These are phyloP conservation scores for Mycena vitilis DNA, from an alignment of 768 basidiomycete species.

Conservation along the genomic window DNA sequence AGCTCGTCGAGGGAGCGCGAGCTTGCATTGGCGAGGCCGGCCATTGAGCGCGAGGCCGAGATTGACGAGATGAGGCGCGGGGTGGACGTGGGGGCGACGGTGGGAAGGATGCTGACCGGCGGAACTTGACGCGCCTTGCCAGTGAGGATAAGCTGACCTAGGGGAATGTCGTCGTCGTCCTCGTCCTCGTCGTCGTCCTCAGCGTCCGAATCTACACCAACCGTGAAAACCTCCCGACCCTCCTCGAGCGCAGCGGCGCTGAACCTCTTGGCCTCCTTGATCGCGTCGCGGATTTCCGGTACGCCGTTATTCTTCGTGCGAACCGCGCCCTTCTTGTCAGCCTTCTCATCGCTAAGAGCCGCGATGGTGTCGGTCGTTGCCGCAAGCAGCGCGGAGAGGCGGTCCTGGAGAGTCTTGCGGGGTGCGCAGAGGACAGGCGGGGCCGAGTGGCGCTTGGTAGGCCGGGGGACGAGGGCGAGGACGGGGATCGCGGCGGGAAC, in stretches of 20 bases:
- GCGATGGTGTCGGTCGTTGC: conserved; percentile 18
- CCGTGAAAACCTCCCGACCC: neutral
- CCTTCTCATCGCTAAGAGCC: neutral
- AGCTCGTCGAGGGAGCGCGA: conserved; percentile 28
- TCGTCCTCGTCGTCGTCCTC: neutral
- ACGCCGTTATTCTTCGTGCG: neutral
- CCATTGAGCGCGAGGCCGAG: conserved; percentile 26
- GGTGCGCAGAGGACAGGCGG: conserved; percentile 21
- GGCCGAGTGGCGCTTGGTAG: conserved; percentile 11
- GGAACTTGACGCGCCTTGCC: too few species aligned
- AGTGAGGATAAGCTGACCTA: too few species aligned
- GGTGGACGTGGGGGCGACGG: too few species aligned
- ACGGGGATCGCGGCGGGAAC: neutral
- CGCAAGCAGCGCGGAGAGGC: neutral
- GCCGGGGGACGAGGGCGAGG: neutral
- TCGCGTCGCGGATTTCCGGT: neutral
- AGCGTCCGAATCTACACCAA: conserved; percentile 2
- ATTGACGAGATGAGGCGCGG: conserved; percentile 22
- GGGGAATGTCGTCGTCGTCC: neutral
- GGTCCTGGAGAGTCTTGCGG: conserved; percentile 1
- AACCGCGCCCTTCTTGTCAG: neutral
- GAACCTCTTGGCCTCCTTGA: neutral
- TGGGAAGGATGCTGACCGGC: neutral
- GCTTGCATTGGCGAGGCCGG: conserved; percentile 24
- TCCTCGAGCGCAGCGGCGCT: conserved; percentile 20